A percentile compares a stretch with the other conserved stretches of the same genome.
Conservation (phyloP, 1,284 basidiomycete species). For the Apiotrichum brassicae region DNA sequence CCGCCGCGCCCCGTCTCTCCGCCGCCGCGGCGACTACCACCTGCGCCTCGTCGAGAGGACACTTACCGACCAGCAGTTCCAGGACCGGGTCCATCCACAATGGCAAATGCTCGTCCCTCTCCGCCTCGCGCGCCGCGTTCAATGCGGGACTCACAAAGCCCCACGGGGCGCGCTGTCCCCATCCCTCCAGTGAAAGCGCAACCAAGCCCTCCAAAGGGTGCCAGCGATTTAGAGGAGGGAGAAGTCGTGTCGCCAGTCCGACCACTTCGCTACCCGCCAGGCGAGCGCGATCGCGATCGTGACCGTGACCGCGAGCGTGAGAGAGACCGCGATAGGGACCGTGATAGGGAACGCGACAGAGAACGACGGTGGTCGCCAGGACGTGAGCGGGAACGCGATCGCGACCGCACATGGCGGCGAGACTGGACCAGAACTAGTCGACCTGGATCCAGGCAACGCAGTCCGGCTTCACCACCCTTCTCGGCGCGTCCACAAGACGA, state of each 20-base stretch:
- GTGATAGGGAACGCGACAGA: slow-evolving; percentile 12
- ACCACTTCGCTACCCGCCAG: slow-evolving; percentile 11
- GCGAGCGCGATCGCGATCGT: slow-evolving; percentile 9
- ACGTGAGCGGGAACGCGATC: slow-evolving; percentile 14
- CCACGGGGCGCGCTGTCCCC: slow-evolving; percentile 15
- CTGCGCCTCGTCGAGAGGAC: background rate
- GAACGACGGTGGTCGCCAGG: too few relatives aligned
- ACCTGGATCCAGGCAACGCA: slow-evolving; percentile 10
- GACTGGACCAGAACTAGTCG: slow-evolving; percentile 11
- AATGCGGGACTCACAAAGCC: slow-evolving; percentile 25
- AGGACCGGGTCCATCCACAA: slow-evolving; percentile 15
- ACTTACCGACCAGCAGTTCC: slow-evolving; percentile 5
- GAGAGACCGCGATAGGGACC: slow-evolving; percentile 12
- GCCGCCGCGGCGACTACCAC: background rate
- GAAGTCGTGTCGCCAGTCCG: slow-evolving; percentile 38
- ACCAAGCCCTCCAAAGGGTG: slow-evolving; percentile 1
- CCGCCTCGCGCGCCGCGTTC: slow-evolving; percentile 26
- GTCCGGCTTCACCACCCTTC: slow-evolving; percentile 8
- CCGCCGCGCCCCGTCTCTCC: slow-evolving; percentile 6
- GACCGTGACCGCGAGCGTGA: slow-evolving; percentile 22
- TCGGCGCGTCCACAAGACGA: slow-evolving; percentile 2
- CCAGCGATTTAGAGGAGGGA: slow-evolving; percentile 38
- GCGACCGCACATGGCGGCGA: slow-evolving; percentile 7
- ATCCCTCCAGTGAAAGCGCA: background rate
- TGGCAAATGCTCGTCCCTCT: slow-evolving; percentile 6